Evolutionary conservation across 208 protist species (phyloP), one percentile per base, ranked within the genome.

Genomic region (Trypanosoma theileri): DNA sequence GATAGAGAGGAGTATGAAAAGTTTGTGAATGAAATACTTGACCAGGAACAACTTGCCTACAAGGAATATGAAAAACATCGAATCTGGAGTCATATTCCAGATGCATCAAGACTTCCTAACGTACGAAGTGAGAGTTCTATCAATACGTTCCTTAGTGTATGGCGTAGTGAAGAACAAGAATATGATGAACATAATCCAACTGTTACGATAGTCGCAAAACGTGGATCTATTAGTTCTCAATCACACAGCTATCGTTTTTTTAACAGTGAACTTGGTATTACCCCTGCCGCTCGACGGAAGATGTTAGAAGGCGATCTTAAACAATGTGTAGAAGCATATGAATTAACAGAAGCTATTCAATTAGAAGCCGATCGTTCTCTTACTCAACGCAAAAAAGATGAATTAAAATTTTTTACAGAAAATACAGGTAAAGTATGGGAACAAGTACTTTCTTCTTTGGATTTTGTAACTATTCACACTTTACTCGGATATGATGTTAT

Each of bases 121-220:
- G 88, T 97, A n/a, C 12, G 77, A 58, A 83, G 69, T 55, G 83
- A 92, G 64, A 83, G 79, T 26, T 88, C 93, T n/a, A 91, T 97
- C 65, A 97, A 96, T 73, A 84, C 88, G 0, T 97, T 96, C 60
- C 81, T 97, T 24, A 79, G 72, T 41, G 86, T 86, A 14, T 97
- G 92, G 92, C 73, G 77, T n/a, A 81, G 85, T 22, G 42, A 61
- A 16, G 69, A 89, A 9, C 59, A 85, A 55, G 65, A 73, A 7
- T 66, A 76, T 58, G 58, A 69, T 57, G 71, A 80, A 28, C 67
- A 72, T 17, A 59, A 44, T 1, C 71, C 73, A 10, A 46, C 80
- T 11, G 88, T 82, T 1, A 64, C 59, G 6, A 82, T 91, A 1
- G 66, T 85, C 24, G 56, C 61, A 13, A 48, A 48, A 44, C 17